Evolutionary conservation across 139 green algal genomes (phyloP), one percentile per base, ranked within the genome.

Genomic region (Micractinium sp.): DNA sequence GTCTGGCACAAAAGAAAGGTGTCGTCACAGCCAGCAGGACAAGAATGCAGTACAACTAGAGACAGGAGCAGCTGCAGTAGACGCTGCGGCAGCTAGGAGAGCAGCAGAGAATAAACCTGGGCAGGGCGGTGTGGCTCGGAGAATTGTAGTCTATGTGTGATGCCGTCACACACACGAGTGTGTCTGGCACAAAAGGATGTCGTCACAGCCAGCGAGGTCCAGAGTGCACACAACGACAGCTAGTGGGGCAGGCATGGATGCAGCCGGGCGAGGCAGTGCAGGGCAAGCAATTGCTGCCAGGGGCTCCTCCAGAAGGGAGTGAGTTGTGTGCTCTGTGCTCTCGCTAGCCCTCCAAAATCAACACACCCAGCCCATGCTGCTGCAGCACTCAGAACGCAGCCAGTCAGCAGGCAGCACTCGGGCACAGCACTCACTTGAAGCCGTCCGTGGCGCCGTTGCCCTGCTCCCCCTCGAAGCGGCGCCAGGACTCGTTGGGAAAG

Each of bases 401-500:
- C 29, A 16, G 60, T n/a, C 7, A 19, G 60, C 7, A 63, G 53
- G 18, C 27, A 74, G 66, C 61, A 33, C 56, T 36, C 20, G 12
- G 2, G 4, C 33, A 27, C 29, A 74, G 25, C 47, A 73, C 87
- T 33, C 87, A 87, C 87, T 86, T 87, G 38, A 86, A 85, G 33
- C 56, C 71, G 71, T 86, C 71, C 0, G 63, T 20, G 23, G 66
- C 80, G 73, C 91, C 88, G 82, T 93, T 92, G 63, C 90, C 56
- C 71, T 93, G 88, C 29, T 92, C 90, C 18, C 63, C 86, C 41
- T 94, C 89, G 97, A 93, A 99, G 47, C 95, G 94, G 39, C 96
- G 90, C 93, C 93, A 98, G 2, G 93, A 96, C 35, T 98, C 91
- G 33, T 98, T 96, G 53, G 98, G 98, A 90, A 99, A 99, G 13